Evolutionary conservation across 148 eudicot species (phyloP).

Genomic region (Fagopyrum tataricum): DNA sequence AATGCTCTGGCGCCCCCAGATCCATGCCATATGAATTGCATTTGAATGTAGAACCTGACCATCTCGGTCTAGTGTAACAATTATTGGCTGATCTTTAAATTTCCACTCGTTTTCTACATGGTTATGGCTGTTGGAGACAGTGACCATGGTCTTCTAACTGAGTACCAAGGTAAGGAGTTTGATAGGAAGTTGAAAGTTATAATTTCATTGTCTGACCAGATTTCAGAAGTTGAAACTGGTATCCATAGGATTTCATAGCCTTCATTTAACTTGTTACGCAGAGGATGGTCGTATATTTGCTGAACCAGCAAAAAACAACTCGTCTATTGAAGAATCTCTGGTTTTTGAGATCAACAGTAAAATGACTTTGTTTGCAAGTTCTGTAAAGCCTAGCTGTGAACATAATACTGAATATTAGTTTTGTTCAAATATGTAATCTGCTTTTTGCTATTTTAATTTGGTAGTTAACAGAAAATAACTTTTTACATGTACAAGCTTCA

Average conservation of each 20-base stretch:
- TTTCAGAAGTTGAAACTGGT: slow-evolving; percentile 33
- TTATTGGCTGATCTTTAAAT: slow-evolving; percentile 38
- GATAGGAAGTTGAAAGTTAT: slow-evolving; percentile 34
- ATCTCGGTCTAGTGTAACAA: slow-evolving; percentile 55
- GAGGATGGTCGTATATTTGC: slow-evolving; percentile 37
- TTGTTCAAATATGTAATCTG: neutral
- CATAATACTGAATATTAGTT: neutral
- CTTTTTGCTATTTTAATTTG: neutral
- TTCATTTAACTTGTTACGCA: slow-evolving; percentile 15
- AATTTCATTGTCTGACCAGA: slow-evolving; percentile 42
- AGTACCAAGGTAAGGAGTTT: slow-evolving; percentile 58
- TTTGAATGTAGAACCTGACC: slow-evolving; percentile 44
- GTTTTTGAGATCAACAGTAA: slow-evolving; percentile 53
- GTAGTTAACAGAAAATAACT: neutral
- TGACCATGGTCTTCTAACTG: slow-evolving; percentile 46
- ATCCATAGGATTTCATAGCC: slow-evolving; percentile 54
- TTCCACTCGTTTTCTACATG: slow-evolving; percentile 44
- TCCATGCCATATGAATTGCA: slow-evolving; percentile 53
- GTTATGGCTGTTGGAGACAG: slow-evolving; percentile 35
- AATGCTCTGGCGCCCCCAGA: slow-evolving; percentile 70
- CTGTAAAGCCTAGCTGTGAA: slow-evolving; percentile 36
- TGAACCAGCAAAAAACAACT: slow-evolving; percentile 44
- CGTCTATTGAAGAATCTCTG: slow-evolving; percentile 45
- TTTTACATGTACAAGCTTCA: neutral
- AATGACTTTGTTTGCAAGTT: slow-evolving; percentile 51